These are phyloP conservation scores for Hylodesmum podocarpum DNA, from an alignment of 306 rosid genomes.

Conservation along the genomic window DNA sequence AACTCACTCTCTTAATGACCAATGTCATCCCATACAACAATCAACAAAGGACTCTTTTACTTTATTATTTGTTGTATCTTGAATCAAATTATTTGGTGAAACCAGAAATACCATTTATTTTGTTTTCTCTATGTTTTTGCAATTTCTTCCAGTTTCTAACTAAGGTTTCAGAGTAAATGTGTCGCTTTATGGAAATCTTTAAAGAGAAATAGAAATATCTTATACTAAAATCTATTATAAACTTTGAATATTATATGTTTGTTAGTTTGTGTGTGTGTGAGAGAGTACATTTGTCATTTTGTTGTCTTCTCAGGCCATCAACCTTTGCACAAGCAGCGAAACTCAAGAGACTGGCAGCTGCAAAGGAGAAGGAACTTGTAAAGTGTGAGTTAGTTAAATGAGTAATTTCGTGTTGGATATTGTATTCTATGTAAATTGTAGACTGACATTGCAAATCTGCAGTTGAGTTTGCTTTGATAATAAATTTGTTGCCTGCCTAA, in stretches of 20 bases:
- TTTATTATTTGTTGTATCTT: background rate
- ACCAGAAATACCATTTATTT: background rate
- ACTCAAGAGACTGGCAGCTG: constrained; percentile 71
- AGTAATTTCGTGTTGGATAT: constrained; percentile 19
- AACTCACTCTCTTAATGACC: background rate
- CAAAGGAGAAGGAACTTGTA: constrained; percentile 85
- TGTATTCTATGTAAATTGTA: constrained; percentile 16
- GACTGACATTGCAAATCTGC: constrained; percentile 1
- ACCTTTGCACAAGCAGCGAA: constrained; percentile 93
- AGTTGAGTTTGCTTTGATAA: constrained; percentile 13
- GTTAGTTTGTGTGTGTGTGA: background rate
- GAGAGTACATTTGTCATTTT: background rate
- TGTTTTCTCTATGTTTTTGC: background rate
- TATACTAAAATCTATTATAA: background rate
- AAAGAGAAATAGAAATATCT: background rate
- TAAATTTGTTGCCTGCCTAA: background rate
- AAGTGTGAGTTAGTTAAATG: constrained; percentile 57
- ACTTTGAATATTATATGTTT: constrained; percentile 9
- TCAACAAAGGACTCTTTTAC: background rate
- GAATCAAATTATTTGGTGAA: background rate
- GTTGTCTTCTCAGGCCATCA: constrained; percentile 63
- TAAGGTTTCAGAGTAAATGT: background rate
- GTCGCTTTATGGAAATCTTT: background rate
- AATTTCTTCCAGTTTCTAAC: background rate
- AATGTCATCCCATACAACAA: background rate